Conservation (phyloP, 1,139 yeast genomes). For the Debaryomyces nepalensis region DNA sequence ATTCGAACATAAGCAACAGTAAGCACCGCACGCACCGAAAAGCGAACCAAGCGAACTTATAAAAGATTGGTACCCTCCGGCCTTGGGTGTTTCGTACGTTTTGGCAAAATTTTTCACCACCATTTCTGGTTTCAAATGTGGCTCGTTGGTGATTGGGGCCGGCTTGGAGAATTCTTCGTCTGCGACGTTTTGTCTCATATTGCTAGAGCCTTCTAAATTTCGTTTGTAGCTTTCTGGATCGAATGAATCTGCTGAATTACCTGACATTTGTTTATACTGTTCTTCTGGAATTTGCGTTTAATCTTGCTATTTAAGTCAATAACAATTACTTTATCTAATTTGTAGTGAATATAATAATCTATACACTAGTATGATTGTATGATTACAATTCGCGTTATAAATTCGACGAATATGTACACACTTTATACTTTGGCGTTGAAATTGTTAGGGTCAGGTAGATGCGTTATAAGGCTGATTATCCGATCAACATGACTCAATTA, state of each 20-base stretch:
- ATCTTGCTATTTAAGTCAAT: no score
- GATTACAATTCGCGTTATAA: no score
- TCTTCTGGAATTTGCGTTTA: no score
- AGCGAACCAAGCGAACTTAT: slow-evolving; percentile 49
- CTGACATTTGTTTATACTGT: not conserved
- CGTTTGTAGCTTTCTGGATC: slow-evolving; percentile 22
- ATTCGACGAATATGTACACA: no score
- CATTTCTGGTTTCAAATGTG: slow-evolving; percentile 36
- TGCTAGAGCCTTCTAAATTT: slow-evolving; percentile 19
- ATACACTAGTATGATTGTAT: no score
- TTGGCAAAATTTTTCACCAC: slow-evolving; percentile 41
- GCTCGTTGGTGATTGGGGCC: slow-evolving; percentile 18
- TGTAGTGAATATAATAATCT: no score
- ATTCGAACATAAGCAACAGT: slow-evolving; percentile 62
- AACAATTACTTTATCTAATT: no score
- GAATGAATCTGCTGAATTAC: slow-evolving; percentile 18
- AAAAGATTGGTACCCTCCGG: slow-evolving; percentile 43
- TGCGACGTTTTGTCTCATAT: not conserved
- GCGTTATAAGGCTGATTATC: no score
- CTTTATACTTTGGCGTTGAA: no score
- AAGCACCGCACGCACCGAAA: slow-evolving; percentile 63
- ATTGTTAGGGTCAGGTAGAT: no score
- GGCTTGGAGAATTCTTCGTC: slow-evolving; percentile 1
- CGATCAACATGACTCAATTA: no score
- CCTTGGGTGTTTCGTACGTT: slow-evolving; percentile 40